Evolutionary conservation across 108 stramenopile genomes (phyloP).

Genomic region (Cyclotella atomus): DNA sequence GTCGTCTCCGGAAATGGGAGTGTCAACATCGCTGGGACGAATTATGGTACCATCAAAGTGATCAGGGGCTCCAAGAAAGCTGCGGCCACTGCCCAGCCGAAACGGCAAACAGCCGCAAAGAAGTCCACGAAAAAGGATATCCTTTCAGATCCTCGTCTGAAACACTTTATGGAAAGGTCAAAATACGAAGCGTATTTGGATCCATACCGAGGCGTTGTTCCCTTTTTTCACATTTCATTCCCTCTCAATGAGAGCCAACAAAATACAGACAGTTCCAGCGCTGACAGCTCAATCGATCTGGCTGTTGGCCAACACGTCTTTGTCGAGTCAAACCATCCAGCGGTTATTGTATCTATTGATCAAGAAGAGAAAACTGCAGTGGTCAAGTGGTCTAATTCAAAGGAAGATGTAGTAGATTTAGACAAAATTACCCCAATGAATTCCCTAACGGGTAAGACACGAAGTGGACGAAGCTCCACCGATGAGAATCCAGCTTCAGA

Average conservation of each 20-base stretch:
- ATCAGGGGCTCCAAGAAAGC: too few species aligned
- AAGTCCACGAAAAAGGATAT: conserved; percentile 4
- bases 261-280: too few species aligned
- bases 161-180: conserved; percentile 35
- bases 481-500: neutral
- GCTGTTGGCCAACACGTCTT: neutral
- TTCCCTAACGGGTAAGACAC: neutral
- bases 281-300: neutral
- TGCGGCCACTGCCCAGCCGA: too few species aligned
- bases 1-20: too few species aligned
- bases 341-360: neutral
- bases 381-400: neutral
- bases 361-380: neutral
- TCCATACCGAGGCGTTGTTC: conserved; percentile 69
- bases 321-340: neutral
- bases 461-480: neutral
- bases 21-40: too few species aligned
- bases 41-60: too few species aligned
- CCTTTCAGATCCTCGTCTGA: conserved; percentile 18
- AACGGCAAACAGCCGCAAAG: neutral
- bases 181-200: conserved; percentile 67
- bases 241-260: neutral
- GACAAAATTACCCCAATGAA: neutral
- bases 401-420: neutral
- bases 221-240: conserved; percentile 16